Evolutionary conservation across 179 eudicot genomes (phyloP).

Genomic region (Amaranthus tricolor): DNA sequence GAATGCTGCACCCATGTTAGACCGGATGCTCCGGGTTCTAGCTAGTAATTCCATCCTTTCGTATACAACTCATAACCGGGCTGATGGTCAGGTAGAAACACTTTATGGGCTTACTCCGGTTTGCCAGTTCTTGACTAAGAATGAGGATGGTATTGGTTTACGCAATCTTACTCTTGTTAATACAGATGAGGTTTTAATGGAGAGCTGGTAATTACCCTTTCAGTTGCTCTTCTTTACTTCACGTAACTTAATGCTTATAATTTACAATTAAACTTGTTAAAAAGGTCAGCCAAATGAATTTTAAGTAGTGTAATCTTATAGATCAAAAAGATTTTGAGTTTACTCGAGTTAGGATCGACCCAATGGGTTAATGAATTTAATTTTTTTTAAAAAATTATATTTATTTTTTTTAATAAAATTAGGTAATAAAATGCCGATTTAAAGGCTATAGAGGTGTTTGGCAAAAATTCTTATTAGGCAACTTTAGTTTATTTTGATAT

Average conservation of each 20-base stretch:
- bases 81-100: conserved; percentile 37
- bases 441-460: too few species aligned
- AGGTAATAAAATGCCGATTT: too few species aligned
- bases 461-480: too few species aligned
- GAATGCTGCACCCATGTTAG: conserved; percentile 40
- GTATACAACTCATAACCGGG: conserved; percentile 21
- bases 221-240: background rate
- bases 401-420: too few species aligned
- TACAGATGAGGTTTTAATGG: conserved; percentile 34
- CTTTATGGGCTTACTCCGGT: conserved; percentile 41
- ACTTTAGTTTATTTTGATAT: too few species aligned
- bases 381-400: too few species aligned
- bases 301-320: background rate
- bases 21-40: conserved; percentile 41
- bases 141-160: conserved; percentile 34
- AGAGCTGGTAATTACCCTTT: conserved; percentile 30
- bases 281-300: background rate
- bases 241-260: too few species aligned
- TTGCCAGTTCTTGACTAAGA: conserved; percentile 38
- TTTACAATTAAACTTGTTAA: background rate
- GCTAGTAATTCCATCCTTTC: conserved; percentile 38
- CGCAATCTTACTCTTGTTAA: conserved; percentile 33
- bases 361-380: too few species aligned
- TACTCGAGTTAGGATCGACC: too few species aligned
- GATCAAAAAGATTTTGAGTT: background rate